Conservation (phyloP, 2,329 filamentous ascomycete species). For the Talaromyces sp. region DNA sequence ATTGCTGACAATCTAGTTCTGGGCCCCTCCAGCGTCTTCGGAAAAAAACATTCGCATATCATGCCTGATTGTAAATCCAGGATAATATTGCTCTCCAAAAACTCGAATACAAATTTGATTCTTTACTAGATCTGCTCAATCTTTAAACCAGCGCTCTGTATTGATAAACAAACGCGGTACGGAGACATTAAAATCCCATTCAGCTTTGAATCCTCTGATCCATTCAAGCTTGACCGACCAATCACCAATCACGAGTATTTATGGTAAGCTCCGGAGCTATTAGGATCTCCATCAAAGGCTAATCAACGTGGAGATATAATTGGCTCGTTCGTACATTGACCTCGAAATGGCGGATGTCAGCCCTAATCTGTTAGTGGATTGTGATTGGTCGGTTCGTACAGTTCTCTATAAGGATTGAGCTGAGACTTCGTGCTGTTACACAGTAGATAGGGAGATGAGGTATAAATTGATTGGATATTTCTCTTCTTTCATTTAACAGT, state of each 20-base stretch:
- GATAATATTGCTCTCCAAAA: neutral
- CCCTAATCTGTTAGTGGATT: neutral
- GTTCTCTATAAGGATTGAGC: neutral
- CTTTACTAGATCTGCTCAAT: too few relatives aligned
- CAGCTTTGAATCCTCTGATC: neutral
- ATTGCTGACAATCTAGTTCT: too few relatives aligned
- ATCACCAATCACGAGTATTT: neutral
- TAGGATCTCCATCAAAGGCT: neutral
- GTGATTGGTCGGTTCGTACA: conserved; percentile 11
- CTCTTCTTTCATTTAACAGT: neutral
- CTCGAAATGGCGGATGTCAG: neutral
- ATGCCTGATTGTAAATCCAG: neutral
- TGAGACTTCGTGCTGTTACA: neutral
- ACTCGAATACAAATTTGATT: too few relatives aligned
- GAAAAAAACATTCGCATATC: neutral
- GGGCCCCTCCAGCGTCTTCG: neutral
- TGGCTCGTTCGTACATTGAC: conserved; percentile 7
- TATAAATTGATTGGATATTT: neutral
- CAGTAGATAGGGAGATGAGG: neutral
- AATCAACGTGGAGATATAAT: neutral
- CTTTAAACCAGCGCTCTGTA: neutral
- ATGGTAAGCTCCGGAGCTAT: neutral
- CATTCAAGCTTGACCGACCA: neutral
- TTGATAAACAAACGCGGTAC: neutral
- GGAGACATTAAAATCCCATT: neutral